phyloP scores from a whole-genome alignment of 192 early-diverging fungal species.

The Backusella macrospora region DNA sequence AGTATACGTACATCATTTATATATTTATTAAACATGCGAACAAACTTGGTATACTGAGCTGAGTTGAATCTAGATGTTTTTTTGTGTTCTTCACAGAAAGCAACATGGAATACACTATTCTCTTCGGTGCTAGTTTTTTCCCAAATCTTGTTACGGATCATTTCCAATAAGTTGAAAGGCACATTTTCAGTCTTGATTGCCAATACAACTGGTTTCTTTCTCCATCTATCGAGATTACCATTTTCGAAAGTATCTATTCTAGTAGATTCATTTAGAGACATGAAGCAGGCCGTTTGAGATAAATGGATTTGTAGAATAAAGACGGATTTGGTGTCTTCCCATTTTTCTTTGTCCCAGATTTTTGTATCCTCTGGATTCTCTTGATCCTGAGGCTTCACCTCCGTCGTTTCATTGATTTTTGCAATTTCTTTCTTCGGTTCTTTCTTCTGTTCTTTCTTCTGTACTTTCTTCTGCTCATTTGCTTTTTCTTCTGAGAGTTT shows the following conservation, averaged over 20 bases:
- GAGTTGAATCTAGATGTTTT: background rate
- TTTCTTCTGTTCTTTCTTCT: too few species aligned
- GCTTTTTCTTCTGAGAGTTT: background rate
- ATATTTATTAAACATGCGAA: background rate
- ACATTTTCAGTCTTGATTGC: conserved; percentile 7
- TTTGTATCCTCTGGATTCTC: background rate
- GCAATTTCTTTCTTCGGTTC: too few species aligned
- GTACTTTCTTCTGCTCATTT: background rate
- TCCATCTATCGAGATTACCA: background rate
- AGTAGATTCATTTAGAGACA: background rate
- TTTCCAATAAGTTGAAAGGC: background rate
- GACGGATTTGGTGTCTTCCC: background rate
- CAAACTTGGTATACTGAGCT: background rate
- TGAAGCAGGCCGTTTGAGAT: background rate
- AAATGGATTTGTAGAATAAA: background rate
- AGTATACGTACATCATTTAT: background rate
- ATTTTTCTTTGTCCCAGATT: background rate
- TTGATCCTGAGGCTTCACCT: background rate
- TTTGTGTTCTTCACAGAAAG: background rate
- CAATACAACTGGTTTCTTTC: conserved; percentile 4
- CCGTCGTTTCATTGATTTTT: background rate
- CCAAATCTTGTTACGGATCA: background rate
- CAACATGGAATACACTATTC: background rate
- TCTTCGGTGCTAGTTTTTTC: background rate
- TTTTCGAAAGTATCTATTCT: conserved; percentile 4